These are phyloP conservation scores for Penicillium robsamsonii DNA, from an alignment of 495 filamentous ascomycete genomes.

Conservation along the genomic window DNA sequence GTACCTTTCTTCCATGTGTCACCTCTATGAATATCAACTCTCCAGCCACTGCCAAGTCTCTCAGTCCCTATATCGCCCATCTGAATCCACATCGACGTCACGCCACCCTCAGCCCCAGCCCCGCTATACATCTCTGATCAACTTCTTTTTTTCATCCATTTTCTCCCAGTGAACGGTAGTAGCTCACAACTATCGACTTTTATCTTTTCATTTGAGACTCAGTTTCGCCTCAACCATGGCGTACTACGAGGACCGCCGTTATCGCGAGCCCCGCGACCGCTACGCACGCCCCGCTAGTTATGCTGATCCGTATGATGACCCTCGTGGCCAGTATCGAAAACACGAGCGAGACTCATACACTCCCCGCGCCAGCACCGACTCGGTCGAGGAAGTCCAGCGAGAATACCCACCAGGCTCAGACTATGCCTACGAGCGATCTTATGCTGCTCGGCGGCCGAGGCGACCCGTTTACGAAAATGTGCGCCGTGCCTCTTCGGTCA, in stretches of 20 bases:
- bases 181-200: constrained; percentile 13
- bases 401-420: constrained; percentile 59
- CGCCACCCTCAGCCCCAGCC: constrained; percentile 23
- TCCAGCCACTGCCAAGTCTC: constrained; percentile 20
- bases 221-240: constrained; percentile 29
- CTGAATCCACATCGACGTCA: constrained; percentile 25
- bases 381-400: constrained; percentile 66
- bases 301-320: constrained; percentile 35
- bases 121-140: constrained; percentile 17
- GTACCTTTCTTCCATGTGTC: neutral
- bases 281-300: constrained; percentile 33
- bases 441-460: constrained; percentile 43
- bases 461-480: constrained; percentile 35
- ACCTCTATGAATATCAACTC: constrained; percentile 7
- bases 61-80: constrained; percentile 7
- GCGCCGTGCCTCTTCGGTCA: constrained; percentile 45
- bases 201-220: constrained; percentile 7
- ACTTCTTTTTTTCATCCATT: constrained; percentile 1
- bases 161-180: constrained; percentile 19
- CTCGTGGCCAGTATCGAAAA: constrained; percentile 17
- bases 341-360: constrained; percentile 49
- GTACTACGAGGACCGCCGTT: constrained; percentile 42
- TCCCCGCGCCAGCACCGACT: constrained; percentile 55
- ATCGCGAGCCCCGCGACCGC: constrained; percentile 32
- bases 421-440: constrained; percentile 50